Base-by-base conservation (phyloP, 495 filamentous ascomycete species). In the Articulospora tetracladia region DNA sequence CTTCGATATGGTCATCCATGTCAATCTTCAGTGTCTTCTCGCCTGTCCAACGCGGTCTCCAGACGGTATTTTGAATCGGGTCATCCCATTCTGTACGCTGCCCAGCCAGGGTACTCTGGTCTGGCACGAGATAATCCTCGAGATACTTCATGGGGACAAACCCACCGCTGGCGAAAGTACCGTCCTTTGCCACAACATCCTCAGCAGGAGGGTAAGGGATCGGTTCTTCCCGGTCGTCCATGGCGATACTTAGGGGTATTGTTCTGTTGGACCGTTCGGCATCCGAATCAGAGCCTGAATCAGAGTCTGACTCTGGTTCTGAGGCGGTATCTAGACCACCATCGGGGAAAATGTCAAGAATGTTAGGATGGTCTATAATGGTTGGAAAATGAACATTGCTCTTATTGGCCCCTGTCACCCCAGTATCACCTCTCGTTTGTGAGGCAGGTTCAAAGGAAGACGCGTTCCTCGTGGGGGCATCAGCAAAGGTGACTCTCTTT, bases 21-120 rank as follows among this genome's bases (percentile, higher is more conserved):
- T 48, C 47, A 34, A 64, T 60, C 20, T 28, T 46, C 24, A 57
- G 7, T 8, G 27, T 51, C 46, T 59, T 60, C 53, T 68, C 66
- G 1, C 62, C 62, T 10, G 60, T 44, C 2, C 60, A 6, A 15
- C 62, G 27, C n/a, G 66, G 60, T 15, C 57, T 26, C 66, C 62
- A 65, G 8, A 65, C 53, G 7, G 41, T 59, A 53, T 65, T 68
- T 12, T 32, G 17, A 2, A 65, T 25, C 24, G 54, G 12, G 32
- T 65, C 62, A 8, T 49, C 28, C 46, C 53, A 58, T 8, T 19
- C 32, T 2, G 28, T 24, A 53, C 53, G 12, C 12, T 49, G 27
- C 1, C 32, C 49, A 3, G 30, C 44, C 10, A 17, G 22, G 7
- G 20, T n/a, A n/a, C 2, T 36, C n/a, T 3, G 39, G 4, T 25